Evolutionary conservation across 2,329 filamentous ascomycete species (phyloP), one percentile per base, ranked within the genome.

Genomic region (Penicillium sp.): DNA sequence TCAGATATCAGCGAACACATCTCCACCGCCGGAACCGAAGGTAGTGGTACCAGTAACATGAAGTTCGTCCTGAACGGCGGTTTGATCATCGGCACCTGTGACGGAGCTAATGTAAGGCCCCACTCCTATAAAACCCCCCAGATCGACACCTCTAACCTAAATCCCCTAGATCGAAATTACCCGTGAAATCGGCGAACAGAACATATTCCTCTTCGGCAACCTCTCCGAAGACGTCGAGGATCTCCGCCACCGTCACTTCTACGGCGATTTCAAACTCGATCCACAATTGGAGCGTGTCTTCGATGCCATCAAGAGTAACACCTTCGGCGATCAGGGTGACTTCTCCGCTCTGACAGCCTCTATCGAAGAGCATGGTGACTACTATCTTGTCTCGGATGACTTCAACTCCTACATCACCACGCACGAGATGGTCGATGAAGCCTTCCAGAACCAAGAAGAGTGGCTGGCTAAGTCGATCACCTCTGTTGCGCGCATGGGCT

Each of bases 1-100:
- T 96, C 91, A 18, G 94, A 99, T 67, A 88, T 99, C 68, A 96
- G 92, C 76, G 94, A 99, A 79, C 94, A 99, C 74, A 99, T 99
- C 69, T 97, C 94, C 2, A 99, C 94, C 22, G 94, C 94, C 36
- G 94, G 94, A 47, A 99, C 94, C 1, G 94, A 99, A 66, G 86
- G 84, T 24, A 85, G 81, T 60, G 93, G 93, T 59, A 96, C 92
- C 11, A 96, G 91, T 69, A 99, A 99, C 85, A 99, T 99, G 94
- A 99, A 99, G 77, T 99, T 99, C 74, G 94, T 97, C 13, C 83
- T 99, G 68, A 99, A 97, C 68, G 94, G 94, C 61, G 94, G 94
- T 60, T 81, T 99, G 58, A 96, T 99, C 69, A 99, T 99, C 65
- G 94, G 94, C 66, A 99, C 94, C 18, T 97, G 93, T 71, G 94